Percentiles rank a stretch among this genome's conserved stretches.
These are phyloP conservation scores for Pichia sp. DNA, from an alignment of 1,139 yeast genomes.

Conservation along the genomic window DNA sequence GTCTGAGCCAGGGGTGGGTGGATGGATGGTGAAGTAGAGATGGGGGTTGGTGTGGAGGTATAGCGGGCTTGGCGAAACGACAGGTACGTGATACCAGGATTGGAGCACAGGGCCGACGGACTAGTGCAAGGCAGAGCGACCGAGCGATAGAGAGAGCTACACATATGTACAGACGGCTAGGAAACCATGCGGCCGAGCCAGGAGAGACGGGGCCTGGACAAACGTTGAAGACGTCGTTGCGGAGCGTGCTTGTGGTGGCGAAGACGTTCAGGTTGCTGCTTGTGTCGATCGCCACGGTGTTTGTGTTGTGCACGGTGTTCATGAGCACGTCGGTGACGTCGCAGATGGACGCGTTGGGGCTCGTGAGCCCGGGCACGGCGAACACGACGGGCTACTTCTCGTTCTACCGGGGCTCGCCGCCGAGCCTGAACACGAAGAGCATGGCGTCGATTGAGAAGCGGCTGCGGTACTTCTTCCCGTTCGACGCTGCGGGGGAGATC, in stretches of 20 bases:
- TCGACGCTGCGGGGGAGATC: slow-evolving; percentile 44
- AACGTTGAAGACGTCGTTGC: neutral
- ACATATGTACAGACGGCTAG: slow-evolving; percentile 3
- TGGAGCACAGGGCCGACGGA: too few relatives aligned
- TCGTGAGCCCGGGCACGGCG: slow-evolving; percentile 3
- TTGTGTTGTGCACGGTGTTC: slow-evolving; percentile 4
- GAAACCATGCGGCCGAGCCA: neutral
- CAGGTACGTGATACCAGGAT: too few relatives aligned
- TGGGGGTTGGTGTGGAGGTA: too few relatives aligned
- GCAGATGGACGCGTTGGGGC: slow-evolving; percentile 11
- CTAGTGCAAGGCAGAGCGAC: too few relatives aligned
- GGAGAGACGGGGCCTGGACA: neutral
- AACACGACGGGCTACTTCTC: slow-evolving; percentile 7
- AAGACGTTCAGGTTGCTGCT: slow-evolving; percentile 8
- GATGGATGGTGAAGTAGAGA: too few relatives aligned
- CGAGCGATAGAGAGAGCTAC: too few relatives aligned
- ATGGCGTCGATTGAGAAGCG: slow-evolving; percentile 34
- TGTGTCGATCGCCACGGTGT: slow-evolving; percentile 5
- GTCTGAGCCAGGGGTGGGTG: too few relatives aligned
- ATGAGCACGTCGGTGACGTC: slow-evolving; percentile 1
- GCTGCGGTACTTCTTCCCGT: slow-evolving; percentile 63
- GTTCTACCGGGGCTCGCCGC: slow-evolving; percentile 19
- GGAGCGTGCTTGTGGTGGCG: neutral
- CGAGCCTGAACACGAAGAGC: slow-evolving; percentile 21
- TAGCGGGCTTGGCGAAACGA: too few relatives aligned